These are phyloP conservation scores for Lachnellula occidentalis DNA, from an alignment of 2,329 filamentous ascomycete species.

Conservation along the genomic window DNA sequence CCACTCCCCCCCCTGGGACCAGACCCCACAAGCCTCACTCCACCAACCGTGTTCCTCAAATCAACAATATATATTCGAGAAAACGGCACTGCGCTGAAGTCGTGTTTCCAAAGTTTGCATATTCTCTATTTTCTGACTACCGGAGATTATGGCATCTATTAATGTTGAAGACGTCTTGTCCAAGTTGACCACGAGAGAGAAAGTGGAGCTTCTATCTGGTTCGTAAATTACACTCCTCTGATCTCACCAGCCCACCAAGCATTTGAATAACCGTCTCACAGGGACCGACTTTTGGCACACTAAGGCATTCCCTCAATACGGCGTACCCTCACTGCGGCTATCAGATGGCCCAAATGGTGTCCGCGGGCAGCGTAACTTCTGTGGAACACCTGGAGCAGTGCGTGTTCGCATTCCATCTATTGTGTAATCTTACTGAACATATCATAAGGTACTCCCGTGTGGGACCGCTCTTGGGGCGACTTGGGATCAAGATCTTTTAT, in stretches of 20 bases:
- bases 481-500: constrained; percentile 61
- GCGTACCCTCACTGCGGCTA: constrained; percentile 31
- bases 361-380: no score
- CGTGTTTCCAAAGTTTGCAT: no score
- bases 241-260: neutral
- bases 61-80: no score
- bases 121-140: no score
- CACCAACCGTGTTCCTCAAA: no score
- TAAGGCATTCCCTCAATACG: constrained; percentile 23
- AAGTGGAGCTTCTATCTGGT: constrained; percentile 49
- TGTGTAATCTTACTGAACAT: neutral
- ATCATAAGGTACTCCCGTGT: constrained; percentile 32
- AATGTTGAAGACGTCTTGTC: constrained; percentile 49
- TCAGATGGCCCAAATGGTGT: constrained; percentile 34
- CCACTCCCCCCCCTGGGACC: no score
- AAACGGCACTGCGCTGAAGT: no score
- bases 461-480: constrained; percentile 52
- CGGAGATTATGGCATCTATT: constrained; percentile 42
- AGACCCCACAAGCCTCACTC: no score
- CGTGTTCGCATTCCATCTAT: no score
- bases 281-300: constrained; percentile 31
- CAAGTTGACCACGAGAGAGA: constrained; percentile 48
- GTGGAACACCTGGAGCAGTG: no score
- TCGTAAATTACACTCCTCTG: neutral
- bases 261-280: constrained; percentile 14